These are phyloP conservation scores for Pyrenochaeta sp. DNA, from an alignment of 2,329 filamentous ascomycete genomes.

Conservation along the genomic window DNA sequence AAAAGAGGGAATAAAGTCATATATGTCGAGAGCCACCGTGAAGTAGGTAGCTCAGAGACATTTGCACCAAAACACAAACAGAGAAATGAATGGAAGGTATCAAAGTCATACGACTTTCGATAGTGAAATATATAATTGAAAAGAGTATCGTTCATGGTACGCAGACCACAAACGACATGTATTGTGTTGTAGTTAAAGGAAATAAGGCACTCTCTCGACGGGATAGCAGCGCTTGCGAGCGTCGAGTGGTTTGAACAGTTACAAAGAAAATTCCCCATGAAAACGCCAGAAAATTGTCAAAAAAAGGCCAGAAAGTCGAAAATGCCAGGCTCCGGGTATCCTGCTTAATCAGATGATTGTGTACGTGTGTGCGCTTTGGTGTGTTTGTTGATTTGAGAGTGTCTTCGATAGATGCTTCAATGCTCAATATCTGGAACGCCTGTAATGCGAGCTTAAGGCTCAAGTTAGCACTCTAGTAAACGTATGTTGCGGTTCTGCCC, in stretches of 20 bases:
- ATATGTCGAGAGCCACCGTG: too few species aligned
- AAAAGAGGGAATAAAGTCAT: too few species aligned
- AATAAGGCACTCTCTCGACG: too few species aligned
- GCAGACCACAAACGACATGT: too few species aligned
- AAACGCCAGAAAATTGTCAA: slow-evolving; percentile 1
- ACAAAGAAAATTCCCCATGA: not conserved
- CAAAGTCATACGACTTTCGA: too few species aligned
- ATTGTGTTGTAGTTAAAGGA: too few species aligned
- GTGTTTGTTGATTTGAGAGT: not conserved
- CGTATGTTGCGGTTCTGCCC: slow-evolving; percentile 35
- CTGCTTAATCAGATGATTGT: slow-evolving; percentile 5
- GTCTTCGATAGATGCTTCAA: not conserved
- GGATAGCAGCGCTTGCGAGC: slow-evolving; percentile 11
- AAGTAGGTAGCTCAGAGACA: too few species aligned
- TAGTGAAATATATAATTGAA: too few species aligned
- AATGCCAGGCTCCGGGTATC: slow-evolving; percentile 11
- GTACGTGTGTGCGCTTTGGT: not conserved
- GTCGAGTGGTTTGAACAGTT: slow-evolving; percentile 1
- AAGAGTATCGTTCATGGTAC: too few species aligned
- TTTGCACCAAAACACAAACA: too few species aligned
- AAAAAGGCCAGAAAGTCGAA: not conserved
- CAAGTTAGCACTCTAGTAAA: slow-evolving; percentile 29
- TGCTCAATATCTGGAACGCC: not conserved
- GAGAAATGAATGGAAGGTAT: too few species aligned
- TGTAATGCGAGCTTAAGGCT: not conserved